phyloP scores from a whole-genome alignment of 495 filamentous ascomycete genomes.

The Aspergillus mulundensis region DNA sequence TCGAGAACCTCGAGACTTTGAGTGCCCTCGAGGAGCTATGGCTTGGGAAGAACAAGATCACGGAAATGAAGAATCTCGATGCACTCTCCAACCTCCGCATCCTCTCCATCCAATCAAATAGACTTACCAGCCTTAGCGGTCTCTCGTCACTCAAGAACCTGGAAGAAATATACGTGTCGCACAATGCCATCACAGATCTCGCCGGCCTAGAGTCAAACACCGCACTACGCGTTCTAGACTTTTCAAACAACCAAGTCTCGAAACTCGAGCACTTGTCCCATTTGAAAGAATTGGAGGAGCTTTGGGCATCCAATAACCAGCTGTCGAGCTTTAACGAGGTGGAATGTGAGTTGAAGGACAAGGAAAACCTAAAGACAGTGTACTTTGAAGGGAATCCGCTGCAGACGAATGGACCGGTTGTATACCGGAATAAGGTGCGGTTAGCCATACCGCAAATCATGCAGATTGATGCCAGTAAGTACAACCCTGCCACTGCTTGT shows the following conservation, averaged over 20 bases:
- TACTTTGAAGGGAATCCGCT: constrained; percentile 97
- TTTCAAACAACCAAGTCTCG: constrained; percentile 82
- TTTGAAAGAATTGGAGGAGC: constrained; percentile 71
- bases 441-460: constrained; percentile 80
- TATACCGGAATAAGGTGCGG: constrained; percentile 91
- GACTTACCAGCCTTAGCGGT: constrained; percentile 74
- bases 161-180: constrained; percentile 96
- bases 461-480: constrained; percentile 98
- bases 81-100: constrained; percentile 75
- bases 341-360: constrained; percentile 72
- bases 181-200: constrained; percentile 83
- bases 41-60: constrained; percentile 98
- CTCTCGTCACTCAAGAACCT: constrained; percentile 70
- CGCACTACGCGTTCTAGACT: constrained; percentile 74
- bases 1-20: constrained; percentile 79
- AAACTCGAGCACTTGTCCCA: constrained; percentile 68
- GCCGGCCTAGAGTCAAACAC: constrained; percentile 67
- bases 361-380: constrained; percentile 78
- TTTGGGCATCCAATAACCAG: constrained; percentile 92
- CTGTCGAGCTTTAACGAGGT: constrained; percentile 77
- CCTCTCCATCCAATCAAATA: constrained; percentile 95
- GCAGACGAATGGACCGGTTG: constrained; percentile 64
- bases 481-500: not conserved
- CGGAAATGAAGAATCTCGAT: constrained; percentile 70
- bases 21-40: constrained; percentile 79